These are phyloP conservation scores for Fraxinus cuspidata DNA, from an alignment of 257 asterid species.

Conservation along the genomic window DNA sequence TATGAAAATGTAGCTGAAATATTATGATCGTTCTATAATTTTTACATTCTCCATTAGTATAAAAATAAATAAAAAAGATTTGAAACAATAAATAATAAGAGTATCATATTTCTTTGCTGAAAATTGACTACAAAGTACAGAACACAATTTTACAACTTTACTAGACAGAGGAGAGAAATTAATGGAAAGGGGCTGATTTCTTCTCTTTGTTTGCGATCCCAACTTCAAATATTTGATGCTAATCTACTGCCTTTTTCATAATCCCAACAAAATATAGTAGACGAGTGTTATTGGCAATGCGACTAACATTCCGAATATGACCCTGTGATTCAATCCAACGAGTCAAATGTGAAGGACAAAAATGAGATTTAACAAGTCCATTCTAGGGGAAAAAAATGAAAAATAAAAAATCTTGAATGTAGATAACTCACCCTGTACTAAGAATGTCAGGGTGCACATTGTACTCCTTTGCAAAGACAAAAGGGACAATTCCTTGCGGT, in stretches of 20 bases:
- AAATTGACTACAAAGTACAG: constrained; percentile 30
- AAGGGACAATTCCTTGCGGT: constrained; percentile 67
- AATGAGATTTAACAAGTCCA: not conserved
- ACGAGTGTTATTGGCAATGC: constrained; percentile 60
- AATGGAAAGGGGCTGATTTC: constrained; percentile 16
- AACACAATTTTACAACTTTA: constrained; percentile 42
- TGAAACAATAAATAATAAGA: not conserved
- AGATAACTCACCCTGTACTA: constrained; percentile 51
- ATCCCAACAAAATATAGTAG: constrained; percentile 58
- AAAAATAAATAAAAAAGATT: not conserved
- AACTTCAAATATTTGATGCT: constrained; percentile 22
- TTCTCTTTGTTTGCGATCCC: constrained; percentile 17
- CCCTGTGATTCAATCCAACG: constrained; percentile 30
- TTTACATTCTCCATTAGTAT: not conserved
- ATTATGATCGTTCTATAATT: not conserved
- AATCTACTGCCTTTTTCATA: constrained; percentile 28
- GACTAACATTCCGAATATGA: constrained; percentile 58
- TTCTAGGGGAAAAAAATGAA: too few species aligned
- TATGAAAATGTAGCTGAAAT: not conserved
- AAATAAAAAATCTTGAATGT: too few species aligned
- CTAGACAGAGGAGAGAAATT: constrained; percentile 33
- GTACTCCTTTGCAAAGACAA: constrained; percentile 66
- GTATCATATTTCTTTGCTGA: constrained; percentile 11
- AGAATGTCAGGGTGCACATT: constrained; percentile 58
- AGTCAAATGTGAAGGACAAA: not conserved